These are phyloP conservation scores for Cylindrotheca closterium DNA, from an alignment of 108 stramenopile genomes.

Conservation along the genomic window DNA sequence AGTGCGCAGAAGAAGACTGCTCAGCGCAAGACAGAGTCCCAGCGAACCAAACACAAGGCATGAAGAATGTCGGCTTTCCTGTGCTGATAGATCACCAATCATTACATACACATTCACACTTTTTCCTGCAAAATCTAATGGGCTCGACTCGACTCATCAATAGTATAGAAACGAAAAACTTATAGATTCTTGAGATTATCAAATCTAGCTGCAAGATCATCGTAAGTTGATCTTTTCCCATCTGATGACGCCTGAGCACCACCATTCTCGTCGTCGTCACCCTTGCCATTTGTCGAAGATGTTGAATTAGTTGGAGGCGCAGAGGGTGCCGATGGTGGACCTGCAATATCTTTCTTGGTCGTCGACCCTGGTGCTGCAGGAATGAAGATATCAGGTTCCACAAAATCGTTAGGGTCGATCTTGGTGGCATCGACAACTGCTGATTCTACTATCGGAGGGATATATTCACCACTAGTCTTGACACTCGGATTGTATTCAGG, in stretches of 20 bases:
- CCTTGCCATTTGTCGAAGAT: conserved; percentile 18
- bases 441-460: conserved; percentile 8
- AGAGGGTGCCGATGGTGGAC: conserved; percentile 12
- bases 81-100: too few relatives aligned
- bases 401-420: conserved; percentile 33
- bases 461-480: conserved; percentile 1
- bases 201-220: conserved; percentile 78
- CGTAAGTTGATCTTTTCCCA: conserved; percentile 32
- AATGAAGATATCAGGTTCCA: conserved; percentile 63
- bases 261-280: conserved; percentile 20
- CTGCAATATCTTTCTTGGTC: conserved; percentile 14
- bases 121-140: too few relatives aligned
- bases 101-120: neutral
- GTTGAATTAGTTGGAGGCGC: conserved; percentile 3
- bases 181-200: conserved; percentile 57
- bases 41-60: conserved; percentile 25
- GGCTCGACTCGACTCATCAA: too few relatives aligned
- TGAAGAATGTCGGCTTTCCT: conserved; percentile 1
- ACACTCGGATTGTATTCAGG: neutral
- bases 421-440: neutral
- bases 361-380: conserved; percentile 37
- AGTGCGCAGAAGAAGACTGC: conserved; percentile 76
- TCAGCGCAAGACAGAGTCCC: conserved; percentile 44
- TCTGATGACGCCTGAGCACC: conserved; percentile 9
- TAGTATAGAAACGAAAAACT: too few relatives aligned